Evolutionary conservation across 768 basidiomycete species (phyloP).

Genomic region (Boletus subparvulus): DNA sequence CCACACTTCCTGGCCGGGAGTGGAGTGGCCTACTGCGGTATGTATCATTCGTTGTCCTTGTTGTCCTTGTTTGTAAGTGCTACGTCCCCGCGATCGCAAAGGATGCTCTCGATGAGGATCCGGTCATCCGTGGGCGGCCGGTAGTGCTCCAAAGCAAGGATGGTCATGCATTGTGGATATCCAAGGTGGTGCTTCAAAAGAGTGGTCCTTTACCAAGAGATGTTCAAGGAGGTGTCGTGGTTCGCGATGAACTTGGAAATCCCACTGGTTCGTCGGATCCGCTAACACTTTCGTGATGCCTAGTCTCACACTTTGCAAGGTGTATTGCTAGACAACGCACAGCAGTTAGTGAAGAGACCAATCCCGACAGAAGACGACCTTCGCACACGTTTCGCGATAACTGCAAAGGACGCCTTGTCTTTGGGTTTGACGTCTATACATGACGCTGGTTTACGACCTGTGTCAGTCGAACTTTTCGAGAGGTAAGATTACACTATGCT

Average conservation of each 20-base stretch:
- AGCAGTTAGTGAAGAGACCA: slow-evolving; percentile 66
- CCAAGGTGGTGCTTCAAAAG: slow-evolving; percentile 52
- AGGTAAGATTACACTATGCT: slow-evolving; percentile 40
- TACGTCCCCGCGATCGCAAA: slow-evolving; percentile 28
- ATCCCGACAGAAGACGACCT: slow-evolving; percentile 63
- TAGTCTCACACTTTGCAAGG: slow-evolving; percentile 40
- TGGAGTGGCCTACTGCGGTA: slow-evolving; percentile 69
- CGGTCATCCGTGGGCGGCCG: slow-evolving; percentile 62
- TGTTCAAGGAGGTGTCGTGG: slow-evolving; percentile 79
- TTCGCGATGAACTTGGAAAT: slow-evolving; percentile 61
- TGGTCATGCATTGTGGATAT: slow-evolving; percentile 88
- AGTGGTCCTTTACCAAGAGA: slow-evolving; percentile 63
- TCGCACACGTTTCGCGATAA: slow-evolving; percentile 54
- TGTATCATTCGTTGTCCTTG: slow-evolving; percentile 19
- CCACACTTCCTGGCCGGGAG: slow-evolving; percentile 70
- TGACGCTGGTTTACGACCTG: slow-evolving; percentile 74
- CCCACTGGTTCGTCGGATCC: slow-evolving; percentile 59
- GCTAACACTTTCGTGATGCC: slow-evolving; percentile 1
- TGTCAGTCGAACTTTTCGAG: slow-evolving; percentile 72
- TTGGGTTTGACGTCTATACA: slow-evolving; percentile 82
- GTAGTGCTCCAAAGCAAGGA: slow-evolving; percentile 85
- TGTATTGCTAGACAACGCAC: slow-evolving; percentile 84
- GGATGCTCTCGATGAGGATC: slow-evolving; percentile 73
- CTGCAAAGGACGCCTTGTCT: slow-evolving; percentile 66
- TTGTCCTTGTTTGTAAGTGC: not conserved